phyloP scores from a whole-genome alignment of 768 basidiomycete species.

The Lentinus tigrinus region DNA sequence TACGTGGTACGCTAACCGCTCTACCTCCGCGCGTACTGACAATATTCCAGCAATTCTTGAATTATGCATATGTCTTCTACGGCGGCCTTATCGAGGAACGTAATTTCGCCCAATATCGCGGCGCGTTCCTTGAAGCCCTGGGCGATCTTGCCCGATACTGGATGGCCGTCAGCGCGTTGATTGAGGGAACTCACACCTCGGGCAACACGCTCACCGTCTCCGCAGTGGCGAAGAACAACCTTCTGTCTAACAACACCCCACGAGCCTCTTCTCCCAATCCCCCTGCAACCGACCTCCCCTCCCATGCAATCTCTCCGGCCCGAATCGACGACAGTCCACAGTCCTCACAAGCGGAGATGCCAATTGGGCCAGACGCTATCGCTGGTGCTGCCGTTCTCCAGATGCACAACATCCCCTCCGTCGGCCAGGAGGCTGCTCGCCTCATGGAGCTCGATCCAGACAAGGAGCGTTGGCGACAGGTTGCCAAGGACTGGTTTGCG shows the following conservation, averaged over 20 bases:
- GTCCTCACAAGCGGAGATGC: constrained; percentile 23
- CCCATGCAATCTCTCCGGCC: constrained; percentile 22
- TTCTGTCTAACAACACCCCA: constrained; percentile 29
- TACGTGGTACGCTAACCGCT: neutral
- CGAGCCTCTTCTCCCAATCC: constrained; percentile 14
- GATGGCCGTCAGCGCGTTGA: constrained; percentile 92
- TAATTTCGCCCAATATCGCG: constrained; percentile 63
- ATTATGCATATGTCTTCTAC: constrained; percentile 94
- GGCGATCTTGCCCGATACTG: constrained; percentile 94
- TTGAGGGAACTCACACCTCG: constrained; percentile 44
- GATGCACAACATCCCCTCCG: constrained; percentile 49
- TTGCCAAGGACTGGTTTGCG: constrained; percentile 92
- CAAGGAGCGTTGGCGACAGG: constrained; percentile 86
- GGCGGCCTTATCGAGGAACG: constrained; percentile 85
- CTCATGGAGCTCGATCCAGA: constrained; percentile 86
- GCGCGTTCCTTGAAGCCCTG: constrained; percentile 93
- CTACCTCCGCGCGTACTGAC: neutral
- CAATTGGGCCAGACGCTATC: constrained; percentile 11
- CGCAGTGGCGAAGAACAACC: constrained; percentile 37
- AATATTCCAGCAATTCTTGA: constrained; percentile 69
- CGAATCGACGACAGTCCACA: constrained; percentile 31
- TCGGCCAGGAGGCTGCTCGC: constrained; percentile 81
- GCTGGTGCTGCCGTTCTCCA: constrained; percentile 8
- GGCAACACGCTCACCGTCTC: constrained; percentile 50
- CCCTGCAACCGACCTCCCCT: constrained; percentile 19